Conservation (phyloP, 805 yeast species). For the Candida jianshihensis region DNA sequence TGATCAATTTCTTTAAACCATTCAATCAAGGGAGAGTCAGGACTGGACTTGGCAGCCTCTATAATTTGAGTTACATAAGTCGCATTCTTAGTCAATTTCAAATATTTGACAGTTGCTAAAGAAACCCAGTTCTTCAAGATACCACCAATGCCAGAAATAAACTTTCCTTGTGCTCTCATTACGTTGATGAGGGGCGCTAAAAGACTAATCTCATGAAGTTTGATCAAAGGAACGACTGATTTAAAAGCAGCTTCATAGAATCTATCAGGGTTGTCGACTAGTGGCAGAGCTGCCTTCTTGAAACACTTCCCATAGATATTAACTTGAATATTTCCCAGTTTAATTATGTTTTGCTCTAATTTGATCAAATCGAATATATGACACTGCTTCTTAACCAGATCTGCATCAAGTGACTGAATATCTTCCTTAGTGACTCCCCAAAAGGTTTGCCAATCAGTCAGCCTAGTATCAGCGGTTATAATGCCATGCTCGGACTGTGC, state of each 20-base stretch:
- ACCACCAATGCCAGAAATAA: conserved; percentile 55
- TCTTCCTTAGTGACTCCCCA: conserved; percentile 57
- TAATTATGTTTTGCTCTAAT: conserved; percentile 63
- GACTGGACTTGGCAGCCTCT: conserved; percentile 35
- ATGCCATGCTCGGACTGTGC: no score
- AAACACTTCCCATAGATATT: conserved; percentile 45
- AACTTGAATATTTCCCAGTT: conserved; percentile 58
- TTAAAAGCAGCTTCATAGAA: conserved; percentile 54
- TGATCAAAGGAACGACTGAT: conserved; percentile 48
- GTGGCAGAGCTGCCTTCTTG: conserved; percentile 31
- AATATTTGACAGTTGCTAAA: conserved; percentile 45
- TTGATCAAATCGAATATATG: conserved; percentile 68
- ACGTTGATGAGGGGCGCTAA: conserved; percentile 53
- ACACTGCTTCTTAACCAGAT: conserved; percentile 60
- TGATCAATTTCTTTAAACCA: conserved; percentile 54
- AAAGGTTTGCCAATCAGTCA: conserved; percentile 64
- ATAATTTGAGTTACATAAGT: conserved; percentile 54
- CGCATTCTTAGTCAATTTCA: conserved; percentile 52
- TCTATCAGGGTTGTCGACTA: conserved; percentile 43
- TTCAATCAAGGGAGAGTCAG: conserved; percentile 39
- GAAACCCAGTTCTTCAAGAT: conserved; percentile 59
- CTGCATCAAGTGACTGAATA: conserved; percentile 40
- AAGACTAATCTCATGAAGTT: conserved; percentile 45
- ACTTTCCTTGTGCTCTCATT: conserved; percentile 57
- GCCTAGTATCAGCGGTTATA: conserved; percentile 29